phyloP scores from a whole-genome alignment of 805 yeast genomes.

The Tetrapisispora iriomotensis region DNA sequence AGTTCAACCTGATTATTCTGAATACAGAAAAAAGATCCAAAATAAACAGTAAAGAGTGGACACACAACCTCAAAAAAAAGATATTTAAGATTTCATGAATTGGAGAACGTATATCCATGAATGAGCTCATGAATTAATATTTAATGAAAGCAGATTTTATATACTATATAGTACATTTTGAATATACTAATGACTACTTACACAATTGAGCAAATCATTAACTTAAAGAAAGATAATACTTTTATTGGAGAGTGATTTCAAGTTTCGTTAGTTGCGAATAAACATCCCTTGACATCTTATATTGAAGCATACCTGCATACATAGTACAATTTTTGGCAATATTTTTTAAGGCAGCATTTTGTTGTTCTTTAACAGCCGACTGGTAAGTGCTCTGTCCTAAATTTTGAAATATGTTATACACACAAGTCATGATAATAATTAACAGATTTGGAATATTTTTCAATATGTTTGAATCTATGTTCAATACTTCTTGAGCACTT shows the following conservation, averaged over 20 bases:
- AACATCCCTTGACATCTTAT: constrained; percentile 79
- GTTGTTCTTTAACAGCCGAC: constrained; percentile 41
- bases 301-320: constrained; percentile 90
- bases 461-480: constrained; percentile 59
- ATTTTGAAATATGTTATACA: constrained; percentile 46
- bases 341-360: constrained; percentile 43
- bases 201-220: background rate
- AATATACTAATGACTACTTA: background rate
- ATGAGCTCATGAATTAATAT: no score
- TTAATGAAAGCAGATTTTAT: no score
- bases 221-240: background rate
- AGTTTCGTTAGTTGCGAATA: constrained; percentile 59
- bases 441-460: constrained; percentile 73
- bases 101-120: no score
- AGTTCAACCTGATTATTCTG: constrained; percentile 58
- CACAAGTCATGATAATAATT: constrained; percentile 70
- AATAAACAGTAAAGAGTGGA: background rate
- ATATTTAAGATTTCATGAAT: no score
- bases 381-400: constrained; percentile 33
- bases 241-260: constrained; percentile 35
- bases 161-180: no score
- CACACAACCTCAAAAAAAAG: background rate
- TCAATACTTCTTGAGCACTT: constrained; percentile 57
- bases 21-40: constrained; percentile 2
- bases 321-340: constrained; percentile 84